phyloP scores from a whole-genome alignment of 169 alveolate genomes.

The Eimeria praecox region DNA sequence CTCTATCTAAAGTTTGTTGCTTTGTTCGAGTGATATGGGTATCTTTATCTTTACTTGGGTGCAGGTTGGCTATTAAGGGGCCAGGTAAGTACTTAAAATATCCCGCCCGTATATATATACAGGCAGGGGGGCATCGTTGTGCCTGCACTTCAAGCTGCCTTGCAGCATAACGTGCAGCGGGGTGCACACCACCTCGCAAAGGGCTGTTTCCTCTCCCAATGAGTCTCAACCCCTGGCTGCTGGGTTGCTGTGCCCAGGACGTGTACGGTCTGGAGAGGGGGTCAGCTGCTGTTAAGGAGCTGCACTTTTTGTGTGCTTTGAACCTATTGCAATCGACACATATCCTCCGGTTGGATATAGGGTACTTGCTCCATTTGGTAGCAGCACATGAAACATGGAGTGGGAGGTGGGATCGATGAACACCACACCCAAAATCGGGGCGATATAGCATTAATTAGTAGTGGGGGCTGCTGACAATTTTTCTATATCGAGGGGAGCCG shows the following conservation, averaged over 20 bases:
- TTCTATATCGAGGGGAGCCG: too few relatives aligned
- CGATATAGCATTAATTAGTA: too few relatives aligned
- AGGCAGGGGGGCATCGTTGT: not conserved
- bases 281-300: not conserved
- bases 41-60: not conserved
- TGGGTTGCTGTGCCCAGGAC: not conserved
- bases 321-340: too few relatives aligned
- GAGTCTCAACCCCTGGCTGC: not conserved
- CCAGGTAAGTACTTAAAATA: not conserved
- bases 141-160: not conserved
- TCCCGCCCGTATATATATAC: not conserved
- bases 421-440: too few relatives aligned
- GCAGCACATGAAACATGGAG: too few relatives aligned
- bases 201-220: not conserved
- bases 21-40: not conserved
- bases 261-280: not conserved
- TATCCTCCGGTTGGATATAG: too few relatives aligned
- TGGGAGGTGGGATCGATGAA: too few relatives aligned
- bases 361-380: too few relatives aligned
- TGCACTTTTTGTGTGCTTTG: too few relatives aligned
- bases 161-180: not conserved
- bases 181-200: not conserved
- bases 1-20: not conserved
- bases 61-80: not conserved
- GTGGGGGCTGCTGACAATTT: too few relatives aligned